Conservation (phyloP, 352 stramenopile genomes). For the Paralagenidium karlingii region DNA sequence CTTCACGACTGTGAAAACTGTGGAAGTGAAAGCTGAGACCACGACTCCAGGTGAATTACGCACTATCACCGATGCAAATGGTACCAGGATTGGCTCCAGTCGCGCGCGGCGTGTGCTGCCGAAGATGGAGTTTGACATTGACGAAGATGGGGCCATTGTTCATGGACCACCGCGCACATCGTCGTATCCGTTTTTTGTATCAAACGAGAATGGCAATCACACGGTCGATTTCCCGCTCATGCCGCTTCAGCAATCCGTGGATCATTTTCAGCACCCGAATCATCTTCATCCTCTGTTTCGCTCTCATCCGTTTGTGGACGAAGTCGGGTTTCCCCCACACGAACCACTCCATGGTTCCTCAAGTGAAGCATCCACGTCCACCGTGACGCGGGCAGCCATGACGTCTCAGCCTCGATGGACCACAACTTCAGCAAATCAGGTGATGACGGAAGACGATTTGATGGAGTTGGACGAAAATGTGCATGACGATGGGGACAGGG, state of each 20-base stretch:
- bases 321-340: too few relatives aligned
- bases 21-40: slow-evolving; percentile 81
- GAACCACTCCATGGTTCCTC: too few relatives aligned
- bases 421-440: too few relatives aligned
- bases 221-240: background rate
- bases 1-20: slow-evolving; percentile 68
- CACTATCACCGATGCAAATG: slow-evolving; percentile 48
- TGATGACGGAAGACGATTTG: too few relatives aligned
- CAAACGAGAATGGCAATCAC: background rate
- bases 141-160: slow-evolving; percentile 69
- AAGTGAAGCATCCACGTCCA: too few relatives aligned
- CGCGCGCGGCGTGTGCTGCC: slow-evolving; percentile 55
- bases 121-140: slow-evolving; percentile 76
- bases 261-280: background rate
- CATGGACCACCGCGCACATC: slow-evolving; percentile 60
- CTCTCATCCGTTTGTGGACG: background rate
- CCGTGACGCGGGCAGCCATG: too few relatives aligned
- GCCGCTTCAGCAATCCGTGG: background rate
- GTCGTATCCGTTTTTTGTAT: too few relatives aligned
- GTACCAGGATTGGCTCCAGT: slow-evolving; percentile 40
- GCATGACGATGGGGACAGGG: background rate
- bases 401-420: too few relatives aligned
- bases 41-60: slow-evolving; percentile 68
- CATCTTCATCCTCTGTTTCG: background rate
- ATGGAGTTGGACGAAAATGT: background rate